Evolutionary conservation across 2,329 filamentous ascomycete species (phyloP).

Genomic region (Colletotrichum nymphaeae): DNA sequence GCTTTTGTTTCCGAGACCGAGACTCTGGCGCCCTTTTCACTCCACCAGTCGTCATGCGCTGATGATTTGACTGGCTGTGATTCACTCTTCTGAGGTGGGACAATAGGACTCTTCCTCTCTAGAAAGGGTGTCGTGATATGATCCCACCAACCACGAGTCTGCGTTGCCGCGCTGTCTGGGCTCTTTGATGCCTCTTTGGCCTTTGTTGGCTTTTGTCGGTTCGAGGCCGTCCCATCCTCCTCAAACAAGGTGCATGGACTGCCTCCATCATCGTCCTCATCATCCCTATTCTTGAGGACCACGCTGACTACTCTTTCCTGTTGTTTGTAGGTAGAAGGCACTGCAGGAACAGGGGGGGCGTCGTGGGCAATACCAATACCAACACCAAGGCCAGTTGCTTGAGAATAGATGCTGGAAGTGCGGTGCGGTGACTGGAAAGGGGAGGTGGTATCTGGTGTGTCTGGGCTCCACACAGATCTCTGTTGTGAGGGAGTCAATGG

Average conservation of each 20-base stretch:
- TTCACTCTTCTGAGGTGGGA: constrained; percentile 22
- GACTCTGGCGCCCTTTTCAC: constrained; percentile 34
- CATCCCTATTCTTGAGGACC: constrained; percentile 51
- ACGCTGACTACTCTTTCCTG: constrained; percentile 44
- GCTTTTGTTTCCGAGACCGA: background rate
- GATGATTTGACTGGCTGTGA: constrained; percentile 41
- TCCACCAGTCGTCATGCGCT: constrained; percentile 53
- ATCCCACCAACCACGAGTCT: constrained; percentile 82
- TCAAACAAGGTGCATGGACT: constrained; percentile 77
- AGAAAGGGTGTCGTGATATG: constrained; percentile 78
- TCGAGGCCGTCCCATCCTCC: constrained; percentile 67
- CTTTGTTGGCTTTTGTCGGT: constrained; percentile 51
- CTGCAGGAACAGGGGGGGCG: constrained; percentile 69
- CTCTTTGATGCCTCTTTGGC: constrained; percentile 50
- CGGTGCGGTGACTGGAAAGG: constrained; percentile 55
- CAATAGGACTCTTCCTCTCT: constrained; percentile 48
- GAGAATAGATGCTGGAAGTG: constrained; percentile 72
- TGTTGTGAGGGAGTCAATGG: constrained; percentile 48
- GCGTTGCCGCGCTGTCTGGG: constrained; percentile 64
- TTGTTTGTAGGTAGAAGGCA: constrained; percentile 60
- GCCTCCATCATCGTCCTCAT: constrained; percentile 62
- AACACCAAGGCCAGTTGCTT: constrained; percentile 54
- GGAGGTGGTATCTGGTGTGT: constrained; percentile 64
- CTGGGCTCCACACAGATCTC: constrained; percentile 70
- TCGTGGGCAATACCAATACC: constrained; percentile 41